Evolutionary conservation across 2,329 filamentous ascomycete species (phyloP), one percentile per base, ranked within the genome.

Genomic region (Apiospora marii): DNA sequence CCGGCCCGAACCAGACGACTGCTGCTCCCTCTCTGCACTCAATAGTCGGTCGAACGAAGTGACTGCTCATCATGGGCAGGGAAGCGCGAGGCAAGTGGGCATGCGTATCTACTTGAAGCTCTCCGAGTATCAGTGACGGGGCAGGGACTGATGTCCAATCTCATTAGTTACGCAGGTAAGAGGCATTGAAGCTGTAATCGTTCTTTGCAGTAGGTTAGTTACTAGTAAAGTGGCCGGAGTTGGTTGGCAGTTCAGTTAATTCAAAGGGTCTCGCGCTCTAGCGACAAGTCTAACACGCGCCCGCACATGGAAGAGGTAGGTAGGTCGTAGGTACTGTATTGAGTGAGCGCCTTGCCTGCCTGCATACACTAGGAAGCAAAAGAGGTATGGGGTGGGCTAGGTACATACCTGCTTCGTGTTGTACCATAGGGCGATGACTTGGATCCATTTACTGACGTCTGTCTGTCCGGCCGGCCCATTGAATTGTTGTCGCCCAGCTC

Each of bases 381-480:
- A 51, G 46, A 22, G 19, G 19, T 61, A 61, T 19, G 34, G 53
- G 30, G 27, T 30, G 53, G 30, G 30, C 37, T 41, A 30, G 30
- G 27, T 58, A 24, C 30, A 16, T 58, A 51, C 10, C 3, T 37
- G 8, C 53, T 61, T 61, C 53, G 53, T 61, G 53, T 61, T 61
- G 27, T 61, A 37, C 30, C 19, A 61, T 61, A 61, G 53, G 53
- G 53, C 53, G 53, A 61, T 10, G 53, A 61, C 53, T 22, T 61
- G 53, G 53, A 34, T 61, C 53, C 53, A 61, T 61, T 19, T 61
- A 61, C 53, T 61, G 53, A 61, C 53, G 53, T 61, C 53, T 61
- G 53, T 37, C 53, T 61, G 53, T 30, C 53, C 19, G 53, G 58
- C 30, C 58, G 58, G 34, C 58, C 58, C 58, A 64, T 64, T 64